Percentiles rank a stretch among this genome's conserved stretches.
Conservation (phyloP, 225 moss, liverwort and hornwort genomes). For the Asterella californica region DNA sequence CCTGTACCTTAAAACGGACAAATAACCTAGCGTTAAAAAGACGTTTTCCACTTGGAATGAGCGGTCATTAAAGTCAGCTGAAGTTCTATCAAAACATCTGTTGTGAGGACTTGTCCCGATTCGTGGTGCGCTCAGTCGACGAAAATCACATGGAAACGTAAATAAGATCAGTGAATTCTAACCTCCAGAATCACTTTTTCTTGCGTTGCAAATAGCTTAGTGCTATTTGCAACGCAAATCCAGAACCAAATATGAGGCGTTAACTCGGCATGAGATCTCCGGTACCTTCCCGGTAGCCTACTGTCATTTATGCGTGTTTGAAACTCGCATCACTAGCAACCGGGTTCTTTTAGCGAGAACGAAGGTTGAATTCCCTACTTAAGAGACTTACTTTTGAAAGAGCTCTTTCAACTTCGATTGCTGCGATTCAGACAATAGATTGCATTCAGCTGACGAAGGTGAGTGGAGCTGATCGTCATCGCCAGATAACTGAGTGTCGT, state of each 20-base stretch:
- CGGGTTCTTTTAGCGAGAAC: not conserved
- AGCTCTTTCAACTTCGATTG: constrained; percentile 60
- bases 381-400: constrained; percentile 53
- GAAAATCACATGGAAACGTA: not conserved
- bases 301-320: not conserved
- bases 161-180: not conserved
- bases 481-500: constrained; percentile 33
- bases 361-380: not conserved
- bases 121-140: not conserved
- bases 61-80: no score
- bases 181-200: no score
- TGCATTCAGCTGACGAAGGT: constrained; percentile 19
- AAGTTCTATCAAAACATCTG: no score
- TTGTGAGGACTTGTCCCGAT: not conserved
- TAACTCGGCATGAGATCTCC: not conserved
- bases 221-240: not conserved
- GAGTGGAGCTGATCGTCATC: constrained; percentile 8
- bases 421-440: constrained; percentile 55
- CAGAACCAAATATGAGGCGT: not conserved
- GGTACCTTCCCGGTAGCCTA: not conserved
- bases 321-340: not conserved
- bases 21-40: not conserved
- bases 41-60: not conserved
- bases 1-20: constrained; percentile 47
- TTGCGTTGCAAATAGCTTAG: not conserved